Percentiles rank a stretch among this genome's conserved stretches.
Conservation (phyloP, 306 rosid genomes). For the Elaeagnus macrophylla region DNA sequence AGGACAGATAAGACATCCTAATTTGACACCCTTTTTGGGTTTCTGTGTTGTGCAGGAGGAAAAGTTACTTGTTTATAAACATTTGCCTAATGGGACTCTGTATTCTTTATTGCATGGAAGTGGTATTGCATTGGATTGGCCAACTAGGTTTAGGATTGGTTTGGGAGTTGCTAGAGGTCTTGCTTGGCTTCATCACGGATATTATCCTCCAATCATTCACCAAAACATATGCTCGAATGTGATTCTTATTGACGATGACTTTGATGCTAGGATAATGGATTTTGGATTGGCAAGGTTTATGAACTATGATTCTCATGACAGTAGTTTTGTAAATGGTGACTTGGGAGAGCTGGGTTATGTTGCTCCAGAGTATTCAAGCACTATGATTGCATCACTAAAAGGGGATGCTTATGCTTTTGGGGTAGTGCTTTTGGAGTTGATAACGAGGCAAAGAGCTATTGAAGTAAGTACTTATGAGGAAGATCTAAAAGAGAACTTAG, state of each 20-base stretch:
- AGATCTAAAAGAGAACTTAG: conserved; percentile 69
- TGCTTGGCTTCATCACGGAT: conserved; percentile 91
- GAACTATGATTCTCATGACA: conserved; percentile 51
- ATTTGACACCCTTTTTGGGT: conserved; percentile 81
- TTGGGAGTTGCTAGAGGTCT: conserved; percentile 89
- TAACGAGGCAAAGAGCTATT: conserved; percentile 69
- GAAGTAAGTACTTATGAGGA: conserved; percentile 61
- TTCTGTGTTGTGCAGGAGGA: conserved; percentile 82
- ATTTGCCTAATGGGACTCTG: conserved; percentile 78
- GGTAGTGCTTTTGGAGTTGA: conserved; percentile 69
- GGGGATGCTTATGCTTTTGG: conserved; percentile 64
- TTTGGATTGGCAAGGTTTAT: conserved; percentile 80
- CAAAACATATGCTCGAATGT: conserved; percentile 84
- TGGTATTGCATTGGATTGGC: conserved; percentile 58
- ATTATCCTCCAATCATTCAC: conserved; percentile 79
- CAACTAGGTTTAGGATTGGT: conserved; percentile 70
- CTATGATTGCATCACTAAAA: conserved; percentile 69
- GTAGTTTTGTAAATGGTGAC: conserved; percentile 71
- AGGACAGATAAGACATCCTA: conserved; percentile 81
- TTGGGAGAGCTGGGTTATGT: conserved; percentile 91
- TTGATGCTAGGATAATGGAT: conserved; percentile 84
- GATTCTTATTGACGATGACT: conserved; percentile 77
- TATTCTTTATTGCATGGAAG: conserved; percentile 58
- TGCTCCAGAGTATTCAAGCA: conserved; percentile 81
- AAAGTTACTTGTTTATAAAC: conserved; percentile 79